A percentile compares a stretch with the other conserved stretches of the same genome.
phyloP scores from a whole-genome alignment of 176 grass and related monocot species.

The Canna indica region DNA sequence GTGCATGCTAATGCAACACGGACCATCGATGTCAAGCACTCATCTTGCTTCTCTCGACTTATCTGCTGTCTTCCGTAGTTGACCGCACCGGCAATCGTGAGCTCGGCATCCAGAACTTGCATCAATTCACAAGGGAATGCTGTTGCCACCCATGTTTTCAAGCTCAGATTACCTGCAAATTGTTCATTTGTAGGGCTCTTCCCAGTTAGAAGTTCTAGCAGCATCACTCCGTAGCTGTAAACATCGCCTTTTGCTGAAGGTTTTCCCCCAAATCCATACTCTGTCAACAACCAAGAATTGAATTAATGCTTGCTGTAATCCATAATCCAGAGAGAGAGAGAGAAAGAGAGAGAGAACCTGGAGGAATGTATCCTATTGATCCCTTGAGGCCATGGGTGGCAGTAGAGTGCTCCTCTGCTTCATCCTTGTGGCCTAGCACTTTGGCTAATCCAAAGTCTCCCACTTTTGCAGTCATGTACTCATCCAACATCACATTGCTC shows the following conservation, averaged over 20 bases:
- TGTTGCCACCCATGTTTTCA: conserved; percentile 26
- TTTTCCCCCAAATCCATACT: conserved; percentile 37
- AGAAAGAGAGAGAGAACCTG: conserved; percentile 25
- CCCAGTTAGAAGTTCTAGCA: conserved; percentile 24
- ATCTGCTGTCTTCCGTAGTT: not conserved
- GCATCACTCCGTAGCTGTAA: conserved; percentile 36
- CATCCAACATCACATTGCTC: conserved; percentile 28
- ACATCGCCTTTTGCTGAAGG: conserved; percentile 29
- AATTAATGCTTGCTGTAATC: not conserved
- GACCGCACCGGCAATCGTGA: not conserved
- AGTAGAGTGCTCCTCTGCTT: conserved; percentile 3
- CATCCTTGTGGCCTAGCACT: not conserved
- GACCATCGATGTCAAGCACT: conserved; percentile 30
- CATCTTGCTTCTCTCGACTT: conserved; percentile 1
- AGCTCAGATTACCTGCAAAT: conserved; percentile 23
- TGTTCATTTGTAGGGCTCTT: conserved; percentile 25
- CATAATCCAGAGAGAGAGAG: not conserved
- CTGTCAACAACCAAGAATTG: not conserved
- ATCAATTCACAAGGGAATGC: conserved; percentile 10
- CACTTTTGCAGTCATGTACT: conserved; percentile 24
- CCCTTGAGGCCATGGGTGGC: conserved; percentile 28
- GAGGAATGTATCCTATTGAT: conserved; percentile 44
- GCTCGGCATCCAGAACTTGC: conserved; percentile 9
- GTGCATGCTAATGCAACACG: conserved; percentile 27
- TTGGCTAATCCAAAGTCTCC: conserved; percentile 33